phyloP scores from a whole-genome alignment of 129 eudicot species.

The Pseudognaphalium luteoalbum region DNA sequence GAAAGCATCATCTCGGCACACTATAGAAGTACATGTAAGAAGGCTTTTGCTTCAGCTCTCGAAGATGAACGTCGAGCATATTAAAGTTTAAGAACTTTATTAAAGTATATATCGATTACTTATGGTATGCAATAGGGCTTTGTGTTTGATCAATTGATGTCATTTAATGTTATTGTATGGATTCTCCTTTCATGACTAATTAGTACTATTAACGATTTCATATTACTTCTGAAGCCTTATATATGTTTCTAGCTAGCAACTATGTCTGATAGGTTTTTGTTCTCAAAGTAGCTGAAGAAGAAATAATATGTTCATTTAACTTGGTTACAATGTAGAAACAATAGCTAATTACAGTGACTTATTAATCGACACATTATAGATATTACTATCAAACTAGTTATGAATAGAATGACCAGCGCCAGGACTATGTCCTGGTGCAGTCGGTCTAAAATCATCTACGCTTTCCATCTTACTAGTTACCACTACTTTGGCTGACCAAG shows the following conservation, averaged over 20 bases:
- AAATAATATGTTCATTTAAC: neutral
- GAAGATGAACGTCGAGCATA: neutral
- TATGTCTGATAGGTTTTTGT: neutral
- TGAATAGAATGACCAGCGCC: constrained; percentile 60
- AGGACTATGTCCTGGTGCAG: constrained; percentile 70
- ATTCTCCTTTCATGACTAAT: too few species aligned
- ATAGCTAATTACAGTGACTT: constrained; percentile 17
- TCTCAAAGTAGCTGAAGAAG: neutral
- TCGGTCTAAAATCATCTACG: constrained; percentile 52
- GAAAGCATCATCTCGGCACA: too few species aligned
- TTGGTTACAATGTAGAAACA: neutral
- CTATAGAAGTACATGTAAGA: neutral
- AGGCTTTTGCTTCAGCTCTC: neutral
- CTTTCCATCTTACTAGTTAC: constrained; percentile 16
- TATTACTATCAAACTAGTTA: constrained; percentile 24
- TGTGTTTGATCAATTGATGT: neutral
- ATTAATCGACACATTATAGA: neutral
- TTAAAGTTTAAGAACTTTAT: too few species aligned
- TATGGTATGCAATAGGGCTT: neutral
- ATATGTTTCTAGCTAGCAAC: neutral
- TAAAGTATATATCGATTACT: neutral
- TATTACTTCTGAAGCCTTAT: neutral
- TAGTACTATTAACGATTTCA: too few species aligned
- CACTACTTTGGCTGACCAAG: neutral
- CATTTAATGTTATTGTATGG: neutral